A percentile compares a stretch with the other conserved stretches of the same genome.
Conservation (phyloP, 208 protist genomes). For the Trypanosoma cruzi region DNA sequence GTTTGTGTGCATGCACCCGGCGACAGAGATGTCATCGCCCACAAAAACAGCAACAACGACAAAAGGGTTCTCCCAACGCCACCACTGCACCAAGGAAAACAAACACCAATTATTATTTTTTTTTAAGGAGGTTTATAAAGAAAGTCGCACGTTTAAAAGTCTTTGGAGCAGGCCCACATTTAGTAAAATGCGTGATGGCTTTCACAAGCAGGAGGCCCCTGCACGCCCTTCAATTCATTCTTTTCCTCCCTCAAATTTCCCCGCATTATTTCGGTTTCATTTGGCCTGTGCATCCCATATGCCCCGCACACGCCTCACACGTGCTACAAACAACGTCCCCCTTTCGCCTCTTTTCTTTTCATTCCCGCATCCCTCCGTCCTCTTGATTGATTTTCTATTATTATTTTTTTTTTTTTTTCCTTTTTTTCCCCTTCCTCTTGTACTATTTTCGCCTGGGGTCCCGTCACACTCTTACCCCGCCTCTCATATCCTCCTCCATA, state of each 20-base stretch:
- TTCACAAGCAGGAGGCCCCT: not conserved
- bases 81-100: not conserved
- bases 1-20: too few species aligned
- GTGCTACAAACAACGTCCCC: not conserved
- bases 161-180: not conserved
- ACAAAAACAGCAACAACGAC: not conserved
- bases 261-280: not conserved
- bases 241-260: not conserved
- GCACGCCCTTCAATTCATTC: not conserved
- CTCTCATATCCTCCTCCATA: not conserved
- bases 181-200: not conserved
- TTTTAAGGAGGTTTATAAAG: too few species aligned
- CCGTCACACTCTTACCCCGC: not conserved
- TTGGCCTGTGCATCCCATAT: not conserved
- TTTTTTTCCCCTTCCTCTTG: not conserved
- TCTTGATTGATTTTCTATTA: not conserved
- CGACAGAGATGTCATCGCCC: too few species aligned
- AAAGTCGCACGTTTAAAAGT: not conserved
- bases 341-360: not conserved
- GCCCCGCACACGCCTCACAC: not conserved
- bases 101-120: too few species aligned
- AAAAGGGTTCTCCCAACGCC: too few species aligned
- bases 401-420: not conserved
- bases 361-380: not conserved
- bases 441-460: not conserved